phyloP scores from a whole-genome alignment of 495 filamentous ascomycete genomes.

The Trypethelium eluteriae region DNA sequence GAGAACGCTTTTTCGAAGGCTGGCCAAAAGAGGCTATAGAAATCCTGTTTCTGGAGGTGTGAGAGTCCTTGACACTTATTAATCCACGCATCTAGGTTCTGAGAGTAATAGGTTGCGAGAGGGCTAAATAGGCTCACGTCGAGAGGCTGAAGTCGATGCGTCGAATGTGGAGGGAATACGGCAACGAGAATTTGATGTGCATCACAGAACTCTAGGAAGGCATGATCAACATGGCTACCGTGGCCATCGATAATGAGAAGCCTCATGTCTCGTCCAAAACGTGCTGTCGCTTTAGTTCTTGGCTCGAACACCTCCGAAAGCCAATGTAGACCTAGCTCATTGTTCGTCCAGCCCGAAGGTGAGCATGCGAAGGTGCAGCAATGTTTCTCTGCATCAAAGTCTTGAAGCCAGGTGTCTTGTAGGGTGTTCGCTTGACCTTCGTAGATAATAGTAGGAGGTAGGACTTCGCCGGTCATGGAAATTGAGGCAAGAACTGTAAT shows the following conservation, averaged over 20 bases:
- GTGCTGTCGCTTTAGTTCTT: slow-evolving; percentile 3
- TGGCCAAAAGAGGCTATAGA: no score
- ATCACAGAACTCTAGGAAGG: slow-evolving; percentile 4
- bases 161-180: slow-evolving; percentile 12
- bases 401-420: slow-evolving; percentile 7
- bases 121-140: slow-evolving; percentile 12
- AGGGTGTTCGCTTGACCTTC: neutral
- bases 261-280: neutral
- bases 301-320: slow-evolving; percentile 14
- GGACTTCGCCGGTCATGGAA: neutral
- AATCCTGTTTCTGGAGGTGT: slow-evolving; percentile 11
- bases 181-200: neutral
- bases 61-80: slow-evolving; percentile 11
- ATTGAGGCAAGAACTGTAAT: slow-evolving; percentile 10
- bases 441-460: slow-evolving; percentile 11
- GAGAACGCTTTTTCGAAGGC: slow-evolving; percentile 12
- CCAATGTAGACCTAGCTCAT: slow-evolving; percentile 15
- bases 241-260: slow-evolving; percentile 3
- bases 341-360: slow-evolving; percentile 14
- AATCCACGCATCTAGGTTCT: neutral
- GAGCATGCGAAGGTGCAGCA: slow-evolving; percentile 2
- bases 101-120: slow-evolving; percentile 4
- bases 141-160: slow-evolving; percentile 10
- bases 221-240: slow-evolving; percentile 4
- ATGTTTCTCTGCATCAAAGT: slow-evolving; percentile 2